Evolutionary conservation across 257 asterid species (phyloP).

Genomic region (Rauvolfia tetraphylla): DNA sequence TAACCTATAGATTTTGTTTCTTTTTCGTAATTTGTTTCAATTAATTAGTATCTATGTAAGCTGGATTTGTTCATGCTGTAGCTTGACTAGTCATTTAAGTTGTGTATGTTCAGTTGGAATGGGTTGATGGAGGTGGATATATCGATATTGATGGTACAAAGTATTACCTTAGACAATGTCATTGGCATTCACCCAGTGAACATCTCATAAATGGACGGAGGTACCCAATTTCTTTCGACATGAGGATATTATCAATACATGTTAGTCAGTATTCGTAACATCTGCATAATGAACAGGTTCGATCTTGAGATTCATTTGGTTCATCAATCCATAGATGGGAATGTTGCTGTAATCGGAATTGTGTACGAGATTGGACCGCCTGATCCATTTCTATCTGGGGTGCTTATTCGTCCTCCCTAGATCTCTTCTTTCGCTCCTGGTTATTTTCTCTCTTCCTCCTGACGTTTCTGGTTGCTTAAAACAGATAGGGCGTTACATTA

Average conservation of each 20-base stretch:
- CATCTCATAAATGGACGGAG: slow-evolving; percentile 61
- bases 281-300: slow-evolving; percentile 26
- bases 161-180: slow-evolving; percentile 50
- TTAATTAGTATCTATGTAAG: no score
- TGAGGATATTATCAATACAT: no score
- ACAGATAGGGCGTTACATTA: slow-evolving; percentile 33
- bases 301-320: slow-evolving; percentile 71
- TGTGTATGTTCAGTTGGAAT: slow-evolving; percentile 45
- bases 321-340: slow-evolving; percentile 46
- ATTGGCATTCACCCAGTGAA: slow-evolving; percentile 88
- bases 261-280: no score
- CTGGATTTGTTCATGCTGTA: no score
- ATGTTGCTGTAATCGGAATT: slow-evolving; percentile 57
- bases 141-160: slow-evolving; percentile 47
- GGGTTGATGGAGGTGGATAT: slow-evolving; percentile 50
- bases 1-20: no score
- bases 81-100: not conserved
- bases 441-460: not conserved
- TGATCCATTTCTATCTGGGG: slow-evolving; percentile 57
- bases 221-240: slow-evolving; percentile 16
- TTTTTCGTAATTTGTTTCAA: no score
- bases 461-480: not conserved
- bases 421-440: no score
- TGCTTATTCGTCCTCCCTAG: not conserved
- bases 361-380: slow-evolving; percentile 53